Base-by-base conservation (phyloP, 2,329 filamentous ascomycete species). In the Apiospora marii region DNA sequence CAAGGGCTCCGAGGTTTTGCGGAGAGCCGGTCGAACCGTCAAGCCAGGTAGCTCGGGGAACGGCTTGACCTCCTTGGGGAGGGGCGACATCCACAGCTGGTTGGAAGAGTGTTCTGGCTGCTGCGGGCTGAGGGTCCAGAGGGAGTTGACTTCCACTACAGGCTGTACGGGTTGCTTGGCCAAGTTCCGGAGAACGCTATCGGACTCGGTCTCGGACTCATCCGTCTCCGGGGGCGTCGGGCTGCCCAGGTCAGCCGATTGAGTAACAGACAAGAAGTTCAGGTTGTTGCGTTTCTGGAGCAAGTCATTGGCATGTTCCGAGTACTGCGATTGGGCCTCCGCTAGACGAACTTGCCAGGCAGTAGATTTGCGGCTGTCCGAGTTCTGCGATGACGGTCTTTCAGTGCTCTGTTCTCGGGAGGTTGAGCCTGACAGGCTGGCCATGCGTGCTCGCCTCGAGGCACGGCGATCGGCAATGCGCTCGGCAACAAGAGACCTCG, bases 221-320 rank as follows among this genome's bases (percentile, higher is more conserved):
- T 88, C 84, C 22, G 85, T 88, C 70, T 90, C 87, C 10, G 87
- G 86, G 69, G 88, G 88, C 67, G 88, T 90, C 44, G 87, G 87
- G 74, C 87, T 89, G 49, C 83, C 85, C 3, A 88, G 76, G 71
- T 84, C 82, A 13, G 81, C 48, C 14, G 48, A 80, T 72, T 82
- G 82, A 46, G 83, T 77, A 70, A 84, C 73, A 69, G 82, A 77
- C 67, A 85, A 73, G 76, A 83, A 83, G 74, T 85, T 86, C 74
- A 84, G 73, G 72, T 77, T 76, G 72, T 77, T 76, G 70, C 79
- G 79, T 27, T 81, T 83, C 46, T 78, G 79, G 41, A 83, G 77
- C 43, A 83, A 78, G 49, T 81, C 79, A 10, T 82, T 81, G 1
- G 83, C 82, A 69, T 83, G 82, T 64, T 85, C 83, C 75, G 83